Evolutionary conservation across 257 asterid species (phyloP), one percentile per base, ranked within the genome.

Genomic region (Cinchona pubescens): DNA sequence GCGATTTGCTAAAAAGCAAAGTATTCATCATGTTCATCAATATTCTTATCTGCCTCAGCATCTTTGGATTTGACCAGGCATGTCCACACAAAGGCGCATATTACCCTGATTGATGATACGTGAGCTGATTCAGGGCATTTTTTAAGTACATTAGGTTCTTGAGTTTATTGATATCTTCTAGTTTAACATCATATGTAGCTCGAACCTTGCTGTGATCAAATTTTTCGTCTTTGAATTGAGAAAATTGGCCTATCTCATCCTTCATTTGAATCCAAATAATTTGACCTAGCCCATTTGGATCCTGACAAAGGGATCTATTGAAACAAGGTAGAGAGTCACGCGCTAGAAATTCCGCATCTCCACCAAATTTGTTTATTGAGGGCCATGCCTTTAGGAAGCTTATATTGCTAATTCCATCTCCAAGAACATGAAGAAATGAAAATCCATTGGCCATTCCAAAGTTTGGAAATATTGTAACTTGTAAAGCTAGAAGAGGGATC

Each of bases 61-160:
- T n/a, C n/a, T n/a, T n/a, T n/a, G n/a, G 89, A 79, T 64, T 75
- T 88, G 38, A 81, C 72, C 73, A 82, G 19, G 71, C 92, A 84
- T 29, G 75, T 78, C 90, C 92, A 88, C 1, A 76, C 30, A 71
- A 80, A 88, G 16, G 84, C 74, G 10, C 79, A 35, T 1, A 77
- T 58, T 0, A 79, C 87, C 0, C 76, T 83, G 49, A 82, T 82
- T 1, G 92, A 72, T 2, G 92, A 82, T 2, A 82, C n/a, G n/a
- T n/a, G n/a, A n/a, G n/a, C n/a, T n/a, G n/a, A 43, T 2, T 43
- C 73, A 5, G 80, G 83, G 66, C 73, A 78, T 27, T 53, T 69
- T 35, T 68, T 72, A 25, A 73, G 23, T 18, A 85, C 83, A n/a
- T n/a, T 40, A 67, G 56, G 35, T 69, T 79, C 53, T 88, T 88